Evolutionary conservation across 2,329 filamentous ascomycete species (phyloP), one percentile per base, ranked within the genome.

Genomic region (Aspergillus carbonarius): DNA sequence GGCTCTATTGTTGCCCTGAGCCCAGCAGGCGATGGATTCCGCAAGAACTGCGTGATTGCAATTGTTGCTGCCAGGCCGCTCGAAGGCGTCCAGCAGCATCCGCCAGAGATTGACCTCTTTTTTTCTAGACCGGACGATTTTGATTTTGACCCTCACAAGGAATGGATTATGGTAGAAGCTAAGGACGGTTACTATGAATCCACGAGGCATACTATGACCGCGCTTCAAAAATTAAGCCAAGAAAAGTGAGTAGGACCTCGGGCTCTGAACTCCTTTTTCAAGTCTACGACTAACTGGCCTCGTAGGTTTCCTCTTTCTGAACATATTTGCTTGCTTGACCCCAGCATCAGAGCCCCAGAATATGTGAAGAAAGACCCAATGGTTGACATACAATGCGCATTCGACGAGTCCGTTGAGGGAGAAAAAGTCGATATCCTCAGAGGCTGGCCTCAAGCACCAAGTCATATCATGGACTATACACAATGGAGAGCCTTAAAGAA

Each of bases 91-190:
- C 82, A 88, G 39, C 80, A 85, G 32, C 83, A 85, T 44, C 88
- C 89, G 0, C 88, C 90, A 0, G 83, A 88, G 34, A 82, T 96
- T 15, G 91, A 96, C 63, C 78, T 96, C 0, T 88, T 88, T 68
- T 93, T 92, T 77, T 83, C 84, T 0, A 74, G 82, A 7, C 67
- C 79, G 0, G 76, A 84, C 2, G 84, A 92, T 23, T 78, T 87
- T 0, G 79, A 85, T 18, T 79, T 96, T 50, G 89, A 96, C 66
- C 86, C 91, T 0, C 81, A 83, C 15, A 73, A 83, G 34, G 86
- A 89, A 65, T 88, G 87, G 72, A 74, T 93, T 10, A 96, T 96
- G 90, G 77, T 96, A 0, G 91, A 96, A 69, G 83, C 89, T 1
- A 83, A 87, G 3, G 74, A 75, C 0, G 88, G 89, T 0, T 96